Percentiles rank a stretch among this genome's conserved stretches.
These are phyloP conservation scores for Trametes versicolor DNA, from an alignment of 1,284 basidiomycete species.

Conservation along the genomic window DNA sequence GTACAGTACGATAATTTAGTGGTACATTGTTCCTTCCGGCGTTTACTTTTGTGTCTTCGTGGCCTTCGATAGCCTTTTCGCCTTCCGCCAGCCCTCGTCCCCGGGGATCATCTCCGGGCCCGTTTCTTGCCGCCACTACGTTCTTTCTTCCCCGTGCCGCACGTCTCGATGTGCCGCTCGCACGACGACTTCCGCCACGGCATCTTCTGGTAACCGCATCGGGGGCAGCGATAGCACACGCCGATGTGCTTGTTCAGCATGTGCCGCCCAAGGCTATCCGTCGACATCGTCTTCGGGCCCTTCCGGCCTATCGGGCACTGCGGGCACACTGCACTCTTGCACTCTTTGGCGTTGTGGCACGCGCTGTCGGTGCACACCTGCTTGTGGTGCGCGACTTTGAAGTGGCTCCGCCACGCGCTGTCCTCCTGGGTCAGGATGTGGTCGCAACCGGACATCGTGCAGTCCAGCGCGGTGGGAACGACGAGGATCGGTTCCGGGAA, in stretches of 20 bases:
- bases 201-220: slow-evolving; percentile 19
- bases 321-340: not conserved
- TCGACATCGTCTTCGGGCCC: slow-evolving; percentile 9
- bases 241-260: slow-evolving; percentile 24
- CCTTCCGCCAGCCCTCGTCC: too few species aligned
- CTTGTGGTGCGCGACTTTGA: slow-evolving; percentile 23
- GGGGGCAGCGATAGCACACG: slow-evolving; percentile 21
- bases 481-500: not conserved
- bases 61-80: too few species aligned
- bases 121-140: too few species aligned
- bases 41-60: too few species aligned
- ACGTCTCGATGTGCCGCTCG: slow-evolving; percentile 16
- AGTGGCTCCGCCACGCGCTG: slow-evolving; percentile 30
- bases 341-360: not conserved
- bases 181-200: slow-evolving; percentile 24
- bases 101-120: too few species aligned
- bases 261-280: slow-evolving; percentile 30
- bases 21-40: too few species aligned
- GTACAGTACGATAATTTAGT: too few species aligned
- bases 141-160: not conserved
- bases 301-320: not conserved
- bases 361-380: slow-evolving; percentile 16
- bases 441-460: not conserved
- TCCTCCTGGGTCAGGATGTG: slow-evolving; percentile 16
- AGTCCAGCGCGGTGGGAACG: not conserved